These are phyloP conservation scores for Gynandropsis gynandra DNA, from an alignment of 345 rosid species.

Conservation along the genomic window DNA sequence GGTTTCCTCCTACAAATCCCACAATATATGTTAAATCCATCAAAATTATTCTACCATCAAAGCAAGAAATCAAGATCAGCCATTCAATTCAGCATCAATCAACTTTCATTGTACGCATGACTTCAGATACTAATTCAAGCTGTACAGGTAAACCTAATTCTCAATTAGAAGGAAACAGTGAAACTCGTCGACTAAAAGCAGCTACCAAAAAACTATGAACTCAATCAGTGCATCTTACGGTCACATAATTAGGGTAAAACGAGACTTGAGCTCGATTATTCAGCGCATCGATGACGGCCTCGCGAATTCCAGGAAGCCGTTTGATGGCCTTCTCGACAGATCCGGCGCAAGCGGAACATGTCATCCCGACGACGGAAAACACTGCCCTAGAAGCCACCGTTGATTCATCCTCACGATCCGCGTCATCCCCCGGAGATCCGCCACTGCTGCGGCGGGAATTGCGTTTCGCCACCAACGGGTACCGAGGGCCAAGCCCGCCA, in stretches of 20 bases:
- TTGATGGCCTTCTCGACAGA: slow-evolving; percentile 89
- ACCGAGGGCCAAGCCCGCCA: slow-evolving; percentile 33
- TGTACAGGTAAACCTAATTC: no score
- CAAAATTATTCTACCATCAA: background rate
- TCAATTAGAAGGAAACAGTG: background rate
- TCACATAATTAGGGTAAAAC: slow-evolving; percentile 51
- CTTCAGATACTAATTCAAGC: no score
- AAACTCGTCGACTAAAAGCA: background rate
- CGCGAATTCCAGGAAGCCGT: slow-evolving; percentile 72
- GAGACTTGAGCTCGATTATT: slow-evolving; percentile 59
- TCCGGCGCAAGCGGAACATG: slow-evolving; percentile 88
- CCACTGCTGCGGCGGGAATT: slow-evolving; percentile 37
- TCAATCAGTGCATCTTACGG: slow-evolving; percentile 34
- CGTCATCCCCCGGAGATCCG: slow-evolving; percentile 29
- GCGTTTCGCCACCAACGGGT: slow-evolving; percentile 63
- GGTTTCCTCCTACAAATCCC: slow-evolving; percentile 50
- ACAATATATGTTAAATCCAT: slow-evolving; percentile 7
- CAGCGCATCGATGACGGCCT: slow-evolving; percentile 69
- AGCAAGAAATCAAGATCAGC: background rate
- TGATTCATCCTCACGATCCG: slow-evolving; percentile 21
- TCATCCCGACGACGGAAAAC: slow-evolving; percentile 73
- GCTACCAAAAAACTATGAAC: background rate
- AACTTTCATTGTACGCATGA: no score
- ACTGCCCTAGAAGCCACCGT: slow-evolving; percentile 40
- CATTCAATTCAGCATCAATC: background rate